Conservation (phyloP, 2,329 filamentous ascomycete species). For the Karstenula rhodostoma region DNA sequence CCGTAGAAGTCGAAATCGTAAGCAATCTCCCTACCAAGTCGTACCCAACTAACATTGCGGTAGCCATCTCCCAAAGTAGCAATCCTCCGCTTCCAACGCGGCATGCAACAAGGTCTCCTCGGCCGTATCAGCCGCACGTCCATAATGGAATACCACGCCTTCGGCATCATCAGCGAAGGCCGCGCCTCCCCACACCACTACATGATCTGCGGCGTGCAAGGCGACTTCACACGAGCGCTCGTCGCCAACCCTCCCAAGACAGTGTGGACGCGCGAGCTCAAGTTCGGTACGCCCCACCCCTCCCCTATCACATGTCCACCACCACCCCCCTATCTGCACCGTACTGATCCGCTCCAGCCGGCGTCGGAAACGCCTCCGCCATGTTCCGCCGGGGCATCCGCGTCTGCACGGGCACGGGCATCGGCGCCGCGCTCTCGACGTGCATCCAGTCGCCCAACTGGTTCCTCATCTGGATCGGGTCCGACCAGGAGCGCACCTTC, state of each 20-base stretch:
- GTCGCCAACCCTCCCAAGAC: constrained; percentile 44
- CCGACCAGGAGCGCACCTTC: constrained; percentile 46
- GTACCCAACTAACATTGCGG: background rate
- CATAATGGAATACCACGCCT: constrained; percentile 49
- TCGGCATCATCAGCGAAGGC: constrained; percentile 48
- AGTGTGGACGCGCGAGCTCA: constrained; percentile 46
- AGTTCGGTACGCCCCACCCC: constrained; percentile 39
- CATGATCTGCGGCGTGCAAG: constrained; percentile 49
- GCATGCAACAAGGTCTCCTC: constrained; percentile 48
- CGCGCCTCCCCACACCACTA: constrained; percentile 41
- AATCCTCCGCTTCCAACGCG: constrained; percentile 43
- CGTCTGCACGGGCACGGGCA: constrained; percentile 47
- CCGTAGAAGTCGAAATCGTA: constrained; percentile 42
- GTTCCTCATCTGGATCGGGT: constrained; percentile 50
- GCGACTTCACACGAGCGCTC: constrained; percentile 45
- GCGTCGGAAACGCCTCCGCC: constrained; percentile 45
- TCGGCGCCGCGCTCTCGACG: constrained; percentile 45
- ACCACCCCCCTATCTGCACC: background rate
- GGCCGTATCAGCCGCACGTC: constrained; percentile 47
- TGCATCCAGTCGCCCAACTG: constrained; percentile 47
- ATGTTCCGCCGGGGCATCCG: constrained; percentile 49
- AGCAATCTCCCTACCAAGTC: background rate
- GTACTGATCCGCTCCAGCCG: constrained; percentile 35
- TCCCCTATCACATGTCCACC: too few species aligned
- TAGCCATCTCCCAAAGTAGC: constrained; percentile 46